phyloP scores from a whole-genome alignment of 1,139 yeast species.

The Pichia sp. region DNA sequence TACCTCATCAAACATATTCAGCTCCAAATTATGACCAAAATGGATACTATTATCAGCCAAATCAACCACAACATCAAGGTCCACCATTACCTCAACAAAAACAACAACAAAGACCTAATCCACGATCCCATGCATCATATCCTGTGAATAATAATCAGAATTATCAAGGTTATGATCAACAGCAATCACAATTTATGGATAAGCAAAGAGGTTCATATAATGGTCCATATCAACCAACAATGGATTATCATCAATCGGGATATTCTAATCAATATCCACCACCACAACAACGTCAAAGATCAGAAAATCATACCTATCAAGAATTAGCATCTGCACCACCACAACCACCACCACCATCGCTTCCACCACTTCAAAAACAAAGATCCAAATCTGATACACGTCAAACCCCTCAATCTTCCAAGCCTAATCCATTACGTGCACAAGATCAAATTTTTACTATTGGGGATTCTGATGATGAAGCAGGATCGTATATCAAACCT shows the following conservation, averaged over 20 bases:
- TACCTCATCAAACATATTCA: background rate
- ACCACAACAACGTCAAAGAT: conserved; percentile 9
- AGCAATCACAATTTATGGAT: background rate
- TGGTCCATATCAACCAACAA: conserved; percentile 1
- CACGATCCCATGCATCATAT: conserved; percentile 1
- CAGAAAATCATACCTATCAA: conserved; percentile 5
- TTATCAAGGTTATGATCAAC: background rate
- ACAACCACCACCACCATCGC: conserved; percentile 1
- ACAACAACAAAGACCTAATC: background rate
- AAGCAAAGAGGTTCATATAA: conserved; percentile 3
- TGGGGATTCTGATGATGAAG: conserved; percentile 3
- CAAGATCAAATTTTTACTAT: conserved; percentile 6
- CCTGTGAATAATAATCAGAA: background rate
- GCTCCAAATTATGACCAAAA: background rate
- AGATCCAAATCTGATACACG: background rate
- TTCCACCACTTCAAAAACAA: background rate
- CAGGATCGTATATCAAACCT: background rate
- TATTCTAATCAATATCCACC: conserved; percentile 1
- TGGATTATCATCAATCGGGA: background rate
- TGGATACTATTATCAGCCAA: background rate
- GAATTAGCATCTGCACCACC: background rate
- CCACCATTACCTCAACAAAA: conserved; percentile 2
- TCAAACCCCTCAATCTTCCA: background rate
- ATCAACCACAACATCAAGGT: conserved; percentile 1
- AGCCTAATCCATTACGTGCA: conserved; percentile 3